Evolutionary conservation across 2,329 filamentous ascomycete species (phyloP), one percentile per base, ranked within the genome.

Genomic region (Sporothrix globosa): DNA sequence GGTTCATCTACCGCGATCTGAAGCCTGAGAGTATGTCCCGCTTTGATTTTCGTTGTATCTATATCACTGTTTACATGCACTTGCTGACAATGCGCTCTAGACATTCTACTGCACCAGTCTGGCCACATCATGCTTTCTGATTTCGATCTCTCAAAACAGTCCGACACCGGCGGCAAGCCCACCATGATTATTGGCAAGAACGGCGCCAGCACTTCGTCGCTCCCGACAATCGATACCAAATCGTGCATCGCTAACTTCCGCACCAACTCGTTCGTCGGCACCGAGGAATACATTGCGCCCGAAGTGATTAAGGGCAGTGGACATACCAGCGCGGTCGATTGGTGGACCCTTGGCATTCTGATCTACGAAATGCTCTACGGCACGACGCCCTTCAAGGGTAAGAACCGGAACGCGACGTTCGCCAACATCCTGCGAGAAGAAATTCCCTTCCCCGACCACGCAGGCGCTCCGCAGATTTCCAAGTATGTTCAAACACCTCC

Each of bases 101-200:
- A 99, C 77, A 99, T 99, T 74, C 86, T 99, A 17, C 88, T 99
- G 27, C 96, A 99, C 80, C 96, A 99, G 80, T 98, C 96, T n/a
- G 96, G 96, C 19, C 96, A 99, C 81, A 99, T 99, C 76, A 99
- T 99, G 96, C 87, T 99, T 79, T 98, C 96, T 72, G 96, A 99
- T 82, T 99, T 99, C 81, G 96, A 99, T 81, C 83, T 99, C 73
- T 97, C 94, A 11, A 99, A 99, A 81, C 96, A 99, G 81, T 99
- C 96, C 7, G 96, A 96, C 75, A 90, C 92, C 19, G 96, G 94
- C 77, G 96, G 96, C 82, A 95, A 95, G 78, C 96, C 96, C 65
- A 97, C 94, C 30, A 98, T 99, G 95, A 97, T 99, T 77, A 87
- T 97, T 72, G 92, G 92, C 75, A 93, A 92, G 79, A 94, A 92